Evolutionary conservation across 768 basidiomycete species (phyloP).

Genomic region (Tephrocybe sp.): DNA sequence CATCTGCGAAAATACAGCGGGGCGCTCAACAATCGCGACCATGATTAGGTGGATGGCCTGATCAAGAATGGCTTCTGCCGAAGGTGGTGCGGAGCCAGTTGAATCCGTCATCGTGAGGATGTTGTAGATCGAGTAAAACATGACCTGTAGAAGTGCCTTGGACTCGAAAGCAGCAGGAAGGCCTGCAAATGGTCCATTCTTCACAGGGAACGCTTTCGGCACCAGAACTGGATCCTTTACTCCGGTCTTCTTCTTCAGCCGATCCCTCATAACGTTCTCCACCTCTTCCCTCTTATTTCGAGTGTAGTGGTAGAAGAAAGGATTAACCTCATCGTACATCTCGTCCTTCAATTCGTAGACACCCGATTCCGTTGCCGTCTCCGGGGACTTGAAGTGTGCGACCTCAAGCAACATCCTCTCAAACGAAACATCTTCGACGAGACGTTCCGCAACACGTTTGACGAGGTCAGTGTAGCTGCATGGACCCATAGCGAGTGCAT

Average conservation of each 20-base stretch:
- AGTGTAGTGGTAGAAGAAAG: constrained; percentile 94
- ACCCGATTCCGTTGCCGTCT: constrained; percentile 73
- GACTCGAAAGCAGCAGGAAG: constrained; percentile 67
- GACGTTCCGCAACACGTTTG: constrained; percentile 86
- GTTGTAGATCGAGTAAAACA: constrained; percentile 81
- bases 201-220: constrained; percentile 67
- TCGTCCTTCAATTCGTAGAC: constrained; percentile 87
- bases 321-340: constrained; percentile 83
- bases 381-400: constrained; percentile 79
- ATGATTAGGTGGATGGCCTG: constrained; percentile 84
- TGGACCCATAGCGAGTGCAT: constrained; percentile 84
- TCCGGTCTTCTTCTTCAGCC: constrained; percentile 64
- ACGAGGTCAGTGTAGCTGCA: constrained; percentile 88
- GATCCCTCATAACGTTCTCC: constrained; percentile 66
- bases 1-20: constrained; percentile 57
- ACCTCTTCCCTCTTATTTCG: constrained; percentile 93
- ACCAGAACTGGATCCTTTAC: constrained; percentile 68
- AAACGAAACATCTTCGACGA: constrained; percentile 81
- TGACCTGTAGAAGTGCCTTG: constrained; percentile 70
- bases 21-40: constrained; percentile 76
- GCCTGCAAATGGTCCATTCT: constrained; percentile 63
- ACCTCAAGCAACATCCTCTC: constrained; percentile 76
- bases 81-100: constrained; percentile 60
- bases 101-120: constrained; percentile 64
- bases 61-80: constrained; percentile 88